Percentiles rank a stretch among this genome's conserved stretches.
Conservation (phyloP, 2,329 filamentous ascomycete species). For the Mycosphaerella arachidis region DNA sequence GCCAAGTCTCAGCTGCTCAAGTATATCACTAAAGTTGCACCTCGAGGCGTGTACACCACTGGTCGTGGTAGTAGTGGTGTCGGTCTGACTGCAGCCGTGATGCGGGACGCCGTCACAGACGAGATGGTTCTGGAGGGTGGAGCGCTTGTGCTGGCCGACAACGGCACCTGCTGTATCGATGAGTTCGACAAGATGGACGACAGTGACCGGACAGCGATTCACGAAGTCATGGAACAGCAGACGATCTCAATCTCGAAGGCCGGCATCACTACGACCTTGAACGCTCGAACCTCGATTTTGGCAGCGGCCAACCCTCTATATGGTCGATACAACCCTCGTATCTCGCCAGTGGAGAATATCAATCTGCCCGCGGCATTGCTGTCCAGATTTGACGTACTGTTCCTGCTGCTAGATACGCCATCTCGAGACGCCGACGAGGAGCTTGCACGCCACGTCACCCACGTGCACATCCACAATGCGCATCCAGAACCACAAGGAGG, state of each 20-base stretch:
- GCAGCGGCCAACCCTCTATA: constrained; percentile 96
- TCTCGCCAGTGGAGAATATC: constrained; percentile 98
- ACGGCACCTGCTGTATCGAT: constrained; percentile 81
- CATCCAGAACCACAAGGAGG: constrained; percentile 69
- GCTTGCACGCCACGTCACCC: constrained; percentile 89
- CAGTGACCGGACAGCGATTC: constrained; percentile 73
- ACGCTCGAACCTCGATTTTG: constrained; percentile 78
- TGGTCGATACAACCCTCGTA: constrained; percentile 93
- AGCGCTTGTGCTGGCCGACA: constrained; percentile 73
- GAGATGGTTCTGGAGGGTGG: constrained; percentile 81
- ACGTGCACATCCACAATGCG: constrained; percentile 93
- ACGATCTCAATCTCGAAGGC: constrained; percentile 85
- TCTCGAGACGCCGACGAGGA: constrained; percentile 85
- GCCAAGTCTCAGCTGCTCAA: constrained; percentile 98
- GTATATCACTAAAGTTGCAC: constrained; percentile 97
- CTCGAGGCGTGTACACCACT: constrained; percentile 81
- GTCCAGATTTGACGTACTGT: constrained; percentile 94
- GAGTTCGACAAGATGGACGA: constrained; percentile 91
- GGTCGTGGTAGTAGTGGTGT: constrained; percentile 77
- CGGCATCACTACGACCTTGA: constrained; percentile 93
- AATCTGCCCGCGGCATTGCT: constrained; percentile 96
- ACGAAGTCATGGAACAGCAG: constrained; percentile 87
- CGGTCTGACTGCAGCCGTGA: constrained; percentile 76
- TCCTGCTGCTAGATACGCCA: constrained; percentile 92
- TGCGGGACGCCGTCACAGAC: constrained; percentile 77